A percentile compares a stretch with the other conserved stretches of the same genome.
Conservation (phyloP, 2,329 filamentous ascomycete genomes). For the Exophiala alcalophila region DNA sequence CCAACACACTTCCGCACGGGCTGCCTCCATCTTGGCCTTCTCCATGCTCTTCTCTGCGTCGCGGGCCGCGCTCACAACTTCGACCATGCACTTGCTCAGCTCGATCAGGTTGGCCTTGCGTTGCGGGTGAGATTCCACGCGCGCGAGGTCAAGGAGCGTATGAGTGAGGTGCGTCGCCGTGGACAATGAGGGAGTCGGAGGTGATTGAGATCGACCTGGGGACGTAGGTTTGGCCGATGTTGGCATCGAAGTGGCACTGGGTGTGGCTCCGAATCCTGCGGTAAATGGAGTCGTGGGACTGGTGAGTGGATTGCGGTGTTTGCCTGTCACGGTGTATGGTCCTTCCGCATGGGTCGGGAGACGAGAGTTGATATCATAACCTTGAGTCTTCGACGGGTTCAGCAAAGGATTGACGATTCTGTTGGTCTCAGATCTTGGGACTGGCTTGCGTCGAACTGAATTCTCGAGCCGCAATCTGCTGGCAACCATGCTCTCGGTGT, state of each 20-base stretch:
- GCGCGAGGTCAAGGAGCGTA: constrained; percentile 29
- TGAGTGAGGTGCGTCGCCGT: constrained; percentile 30
- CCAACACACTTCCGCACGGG: constrained; percentile 29
- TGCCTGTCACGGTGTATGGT: too few relatives aligned
- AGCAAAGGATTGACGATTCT: constrained; percentile 10
- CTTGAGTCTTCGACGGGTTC: background rate
- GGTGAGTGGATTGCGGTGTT: constrained; percentile 14
- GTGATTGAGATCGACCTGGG: constrained; percentile 4
- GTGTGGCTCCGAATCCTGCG: constrained; percentile 24
- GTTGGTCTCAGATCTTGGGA: constrained; percentile 8
- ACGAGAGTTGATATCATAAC: too few relatives aligned
- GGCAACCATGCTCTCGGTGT: background rate
- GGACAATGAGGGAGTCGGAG: constrained; percentile 19
- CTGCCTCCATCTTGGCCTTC: constrained; percentile 32
- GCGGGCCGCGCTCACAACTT: constrained; percentile 29
- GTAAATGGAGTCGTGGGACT: constrained; percentile 23
- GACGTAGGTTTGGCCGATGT: constrained; percentile 3
- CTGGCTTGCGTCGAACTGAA: constrained; percentile 18
- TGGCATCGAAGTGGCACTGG: constrained; percentile 19
- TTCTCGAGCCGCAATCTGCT: background rate
- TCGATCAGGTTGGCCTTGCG: constrained; percentile 28
- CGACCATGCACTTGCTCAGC: constrained; percentile 30
- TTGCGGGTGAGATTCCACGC: constrained; percentile 14
- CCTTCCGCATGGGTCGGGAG: too few relatives aligned
- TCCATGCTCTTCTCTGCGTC: constrained; percentile 34